These are phyloP conservation scores for Backusella morwellensis DNA, from an alignment of 192 early-diverging fungal species.

Conservation along the genomic window DNA sequence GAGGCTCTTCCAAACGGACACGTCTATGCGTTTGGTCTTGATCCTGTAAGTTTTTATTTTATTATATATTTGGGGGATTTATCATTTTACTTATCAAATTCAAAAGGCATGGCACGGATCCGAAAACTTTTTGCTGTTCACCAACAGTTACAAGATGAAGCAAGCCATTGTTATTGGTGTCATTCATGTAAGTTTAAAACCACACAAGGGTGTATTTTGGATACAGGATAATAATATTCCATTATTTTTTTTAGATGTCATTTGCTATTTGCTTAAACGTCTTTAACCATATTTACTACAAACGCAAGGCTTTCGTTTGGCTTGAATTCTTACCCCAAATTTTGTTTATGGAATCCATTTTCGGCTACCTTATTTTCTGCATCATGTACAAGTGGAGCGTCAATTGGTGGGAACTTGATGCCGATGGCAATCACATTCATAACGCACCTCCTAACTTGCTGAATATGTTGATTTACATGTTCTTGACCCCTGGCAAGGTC, in stretches of 20 bases:
- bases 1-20: slow-evolving; percentile 60
- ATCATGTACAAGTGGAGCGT: slow-evolving; percentile 97
- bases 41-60: slow-evolving; percentile 53
- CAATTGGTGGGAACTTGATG: slow-evolving; percentile 83
- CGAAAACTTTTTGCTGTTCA: slow-evolving; percentile 92
- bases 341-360: slow-evolving; percentile 88
- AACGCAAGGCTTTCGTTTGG: slow-evolving; percentile 77
- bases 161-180: slow-evolving; percentile 95
- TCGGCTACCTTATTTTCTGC: slow-evolving; percentile 93
- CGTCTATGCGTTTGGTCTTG: slow-evolving; percentile 82
- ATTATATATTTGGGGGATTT: neutral
- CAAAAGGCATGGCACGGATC: slow-evolving; percentile 77
- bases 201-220: neutral
- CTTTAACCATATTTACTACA: slow-evolving; percentile 89
- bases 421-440: slow-evolving; percentile 54
- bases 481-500: slow-evolving; percentile 88
- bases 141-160: slow-evolving; percentile 99
- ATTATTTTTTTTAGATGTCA: slow-evolving; percentile 57
- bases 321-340: slow-evolving; percentile 94
- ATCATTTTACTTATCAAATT: too few relatives aligned
- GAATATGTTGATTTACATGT: slow-evolving; percentile 99
- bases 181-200: slow-evolving; percentile 52
- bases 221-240: neutral
- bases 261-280: slow-evolving; percentile 90
- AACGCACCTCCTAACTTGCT: slow-evolving; percentile 90